phyloP scores from a whole-genome alignment of 139 green algal species.

The Marvania coccoides region DNA sequence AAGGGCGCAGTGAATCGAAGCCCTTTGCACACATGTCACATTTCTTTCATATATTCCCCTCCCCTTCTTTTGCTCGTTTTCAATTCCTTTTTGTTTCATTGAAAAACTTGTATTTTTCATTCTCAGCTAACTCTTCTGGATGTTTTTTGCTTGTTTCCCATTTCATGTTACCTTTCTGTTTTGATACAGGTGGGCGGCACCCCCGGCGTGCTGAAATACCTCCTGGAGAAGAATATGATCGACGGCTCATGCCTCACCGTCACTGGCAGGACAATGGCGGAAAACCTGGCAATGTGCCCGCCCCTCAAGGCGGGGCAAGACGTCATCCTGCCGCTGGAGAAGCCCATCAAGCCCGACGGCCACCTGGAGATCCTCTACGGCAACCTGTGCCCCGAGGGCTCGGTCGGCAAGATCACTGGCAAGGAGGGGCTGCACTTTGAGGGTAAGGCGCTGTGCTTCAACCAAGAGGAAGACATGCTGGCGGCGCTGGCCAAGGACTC shows the following conservation, averaged over 20 bases:
- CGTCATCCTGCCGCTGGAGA: slow-evolving; percentile 79
- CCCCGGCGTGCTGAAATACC: slow-evolving; percentile 93
- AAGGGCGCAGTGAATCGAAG: too few relatives aligned
- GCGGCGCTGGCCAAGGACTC: slow-evolving; percentile 70
- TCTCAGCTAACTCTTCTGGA: background rate
- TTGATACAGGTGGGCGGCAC: slow-evolving; percentile 72
- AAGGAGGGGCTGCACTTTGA: slow-evolving; percentile 63
- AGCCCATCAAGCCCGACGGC: slow-evolving; percentile 77
- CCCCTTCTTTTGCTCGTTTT: too few relatives aligned
- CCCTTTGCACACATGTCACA: too few relatives aligned
- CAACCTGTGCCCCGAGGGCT: slow-evolving; percentile 88
- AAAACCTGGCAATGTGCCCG: slow-evolving; percentile 82
- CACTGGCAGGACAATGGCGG: slow-evolving; percentile 88
- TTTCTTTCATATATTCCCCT: too few relatives aligned
- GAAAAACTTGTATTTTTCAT: too few relatives aligned
- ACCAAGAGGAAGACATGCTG: slow-evolving; percentile 96
- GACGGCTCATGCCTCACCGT: slow-evolving; percentile 81
- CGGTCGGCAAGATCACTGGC: slow-evolving; percentile 98
- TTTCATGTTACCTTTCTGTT: background rate
- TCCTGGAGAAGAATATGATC: slow-evolving; percentile 82
- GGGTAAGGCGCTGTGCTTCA: slow-evolving; percentile 77
- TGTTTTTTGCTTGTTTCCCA: slow-evolving; percentile 3
- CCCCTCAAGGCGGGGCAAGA: slow-evolving; percentile 76
- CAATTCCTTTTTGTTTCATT: too few relatives aligned
- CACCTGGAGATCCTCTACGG: slow-evolving; percentile 90